These are phyloP conservation scores for Taiozyma sp. DNA, from an alignment of 1,139 yeast species.

Conservation along the genomic window DNA sequence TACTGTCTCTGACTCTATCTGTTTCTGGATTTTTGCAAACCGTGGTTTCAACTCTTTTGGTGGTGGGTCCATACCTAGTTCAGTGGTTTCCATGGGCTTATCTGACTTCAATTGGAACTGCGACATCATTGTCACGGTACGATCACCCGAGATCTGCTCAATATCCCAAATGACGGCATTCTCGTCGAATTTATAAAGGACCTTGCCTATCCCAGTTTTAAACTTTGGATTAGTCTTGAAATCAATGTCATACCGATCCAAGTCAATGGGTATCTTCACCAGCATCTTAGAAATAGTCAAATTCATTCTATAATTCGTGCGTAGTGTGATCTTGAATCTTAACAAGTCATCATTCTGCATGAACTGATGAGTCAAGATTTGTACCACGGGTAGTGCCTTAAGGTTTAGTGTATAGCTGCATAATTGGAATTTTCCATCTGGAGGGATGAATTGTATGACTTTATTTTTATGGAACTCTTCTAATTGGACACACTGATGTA, in stretches of 20 bases:
- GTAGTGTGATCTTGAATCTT: conserved; percentile 34
- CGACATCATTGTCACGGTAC: conserved; percentile 53
- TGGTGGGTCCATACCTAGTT: conserved; percentile 42
- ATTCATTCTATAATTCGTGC: conserved; percentile 62
- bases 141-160: conserved; percentile 49
- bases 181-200: conserved; percentile 61
- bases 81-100: conserved; percentile 30
- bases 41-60: conserved; percentile 31
- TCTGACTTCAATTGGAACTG: conserved; percentile 49
- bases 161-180: conserved; percentile 60
- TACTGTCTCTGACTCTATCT: conserved; percentile 34
- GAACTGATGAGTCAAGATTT: conserved; percentile 35
- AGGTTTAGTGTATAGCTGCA: conserved; percentile 39
- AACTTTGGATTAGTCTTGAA: conserved; percentile 52
- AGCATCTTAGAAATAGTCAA: conserved; percentile 56
- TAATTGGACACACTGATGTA: conserved; percentile 78
- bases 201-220: conserved; percentile 61
- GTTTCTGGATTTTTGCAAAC: conserved; percentile 29
- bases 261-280: conserved; percentile 50
- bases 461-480: conserved; percentile 51
- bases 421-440: conserved; percentile 70
- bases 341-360: conserved; percentile 32
- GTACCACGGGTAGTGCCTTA: conserved; percentile 13
- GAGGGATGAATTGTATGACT: conserved; percentile 67
- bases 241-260: conserved; percentile 36